These are phyloP conservation scores for Cyclotella atomus DNA, from an alignment of 108 stramenopile species.

Conservation along the genomic window DNA sequence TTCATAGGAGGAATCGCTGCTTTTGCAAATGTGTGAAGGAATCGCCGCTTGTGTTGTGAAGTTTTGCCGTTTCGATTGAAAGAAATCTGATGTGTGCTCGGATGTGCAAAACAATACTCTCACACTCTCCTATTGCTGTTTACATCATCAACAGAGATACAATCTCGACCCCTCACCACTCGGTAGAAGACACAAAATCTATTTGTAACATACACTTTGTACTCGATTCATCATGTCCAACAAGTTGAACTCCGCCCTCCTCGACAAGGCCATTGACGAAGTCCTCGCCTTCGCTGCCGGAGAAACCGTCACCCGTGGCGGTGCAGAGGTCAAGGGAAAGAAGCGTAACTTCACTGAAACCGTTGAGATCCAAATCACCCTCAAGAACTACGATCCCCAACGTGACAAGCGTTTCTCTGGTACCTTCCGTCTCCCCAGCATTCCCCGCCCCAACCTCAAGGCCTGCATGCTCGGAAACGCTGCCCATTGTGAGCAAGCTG, in stretches of 20 bases:
- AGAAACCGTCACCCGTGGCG: slow-evolving; percentile 54
- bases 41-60: background rate
- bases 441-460: slow-evolving; percentile 96
- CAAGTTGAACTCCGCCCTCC: slow-evolving; percentile 87
- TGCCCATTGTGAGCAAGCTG: slow-evolving; percentile 98
- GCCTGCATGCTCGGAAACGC: slow-evolving; percentile 99
- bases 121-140: slow-evolving; percentile 5
- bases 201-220: slow-evolving; percentile 4
- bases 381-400: slow-evolving; percentile 99
- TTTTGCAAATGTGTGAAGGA: no score
- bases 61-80: background rate
- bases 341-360: slow-evolving; percentile 99
- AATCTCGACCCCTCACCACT: slow-evolving; percentile 74
- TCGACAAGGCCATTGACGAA: slow-evolving; percentile 69
- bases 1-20: no score
- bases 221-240: slow-evolving; percentile 64
- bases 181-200: slow-evolving; percentile 47
- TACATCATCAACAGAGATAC: slow-evolving; percentile 19
- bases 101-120: background rate
- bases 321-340: slow-evolving; percentile 91
- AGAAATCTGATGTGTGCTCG: background rate
- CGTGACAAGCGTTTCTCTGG: slow-evolving; percentile 99
- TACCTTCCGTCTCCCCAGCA: slow-evolving; percentile 96
- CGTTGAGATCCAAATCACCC: slow-evolving; percentile 95
- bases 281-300: slow-evolving; percentile 57